Conservation (phyloP, 768 basidiomycete genomes). For the Panellus pusillus region DNA sequence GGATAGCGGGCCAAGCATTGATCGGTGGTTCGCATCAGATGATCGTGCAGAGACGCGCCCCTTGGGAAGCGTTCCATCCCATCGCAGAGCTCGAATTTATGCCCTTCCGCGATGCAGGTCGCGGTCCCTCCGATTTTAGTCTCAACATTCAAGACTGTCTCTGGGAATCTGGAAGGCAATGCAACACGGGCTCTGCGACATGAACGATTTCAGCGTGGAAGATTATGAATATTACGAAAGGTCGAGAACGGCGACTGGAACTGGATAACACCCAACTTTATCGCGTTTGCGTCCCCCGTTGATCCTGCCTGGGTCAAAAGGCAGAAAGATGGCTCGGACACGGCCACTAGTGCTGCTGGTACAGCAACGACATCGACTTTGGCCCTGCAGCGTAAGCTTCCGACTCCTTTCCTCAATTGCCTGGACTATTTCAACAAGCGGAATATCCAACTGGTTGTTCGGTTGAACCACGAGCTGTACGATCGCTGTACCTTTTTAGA, state of each 20-base stretch:
- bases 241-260: slow-evolving; percentile 97
- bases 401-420: slow-evolving; percentile 84
- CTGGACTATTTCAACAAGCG: slow-evolving; percentile 90
- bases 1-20: neutral
- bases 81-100: slow-evolving; percentile 91
- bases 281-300: slow-evolving; percentile 92
- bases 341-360: slow-evolving; percentile 26
- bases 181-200: slow-evolving; percentile 90
- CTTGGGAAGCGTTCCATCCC: slow-evolving; percentile 95
- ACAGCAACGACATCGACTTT: slow-evolving; percentile 30
- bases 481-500: slow-evolving; percentile 80
- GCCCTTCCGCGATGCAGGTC: slow-evolving; percentile 95
- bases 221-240: slow-evolving; percentile 94
- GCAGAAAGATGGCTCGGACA: slow-evolving; percentile 63
- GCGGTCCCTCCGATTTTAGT: slow-evolving; percentile 90
- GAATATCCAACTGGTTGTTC: slow-evolving; percentile 87
- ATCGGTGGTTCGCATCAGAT: slow-evolving; percentile 51
- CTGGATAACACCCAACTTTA: slow-evolving; percentile 89
- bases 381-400: slow-evolving; percentile 75
- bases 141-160: slow-evolving; percentile 91
- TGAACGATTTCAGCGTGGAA: slow-evolving; percentile 90
- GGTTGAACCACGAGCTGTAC: slow-evolving; percentile 91
- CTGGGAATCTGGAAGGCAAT: slow-evolving; percentile 86
- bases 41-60: slow-evolving; percentile 86
- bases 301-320: slow-evolving; percentile 79